phyloP scores from a whole-genome alignment of 768 basidiomycete genomes.

The Hemileccinum impolitum region DNA sequence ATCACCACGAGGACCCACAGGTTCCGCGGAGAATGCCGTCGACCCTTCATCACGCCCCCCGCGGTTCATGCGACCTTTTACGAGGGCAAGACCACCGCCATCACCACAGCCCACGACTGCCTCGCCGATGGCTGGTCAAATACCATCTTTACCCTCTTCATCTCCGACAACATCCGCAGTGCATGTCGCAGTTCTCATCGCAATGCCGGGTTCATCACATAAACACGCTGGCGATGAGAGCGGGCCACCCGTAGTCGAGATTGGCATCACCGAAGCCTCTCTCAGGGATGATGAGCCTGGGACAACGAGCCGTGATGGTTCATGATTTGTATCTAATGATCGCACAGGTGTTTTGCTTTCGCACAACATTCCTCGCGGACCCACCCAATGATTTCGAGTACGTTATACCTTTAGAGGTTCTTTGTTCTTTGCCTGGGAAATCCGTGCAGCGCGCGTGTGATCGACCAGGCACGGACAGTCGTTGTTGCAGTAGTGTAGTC shows the following conservation, averaged over 20 bases:
- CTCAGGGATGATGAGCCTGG: slow-evolving; percentile 4
- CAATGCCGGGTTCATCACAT: slow-evolving; percentile 35
- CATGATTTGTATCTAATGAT: slow-evolving; percentile 9
- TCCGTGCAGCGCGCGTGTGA: neutral
- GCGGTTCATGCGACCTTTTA: slow-evolving; percentile 19
- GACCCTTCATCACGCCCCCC: slow-evolving; percentile 8
- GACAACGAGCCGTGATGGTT: slow-evolving; percentile 1
- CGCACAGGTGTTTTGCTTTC: neutral
- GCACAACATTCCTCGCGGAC: slow-evolving; percentile 5
- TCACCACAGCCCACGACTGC: slow-evolving; percentile 8
- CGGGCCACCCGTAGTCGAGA: slow-evolving; percentile 32
- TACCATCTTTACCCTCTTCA: slow-evolving; percentile 1
- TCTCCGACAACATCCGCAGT: slow-evolving; percentile 24
- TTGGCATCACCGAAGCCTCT: slow-evolving; percentile 27
- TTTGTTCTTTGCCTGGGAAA: neutral
- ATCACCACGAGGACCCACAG: neutral
- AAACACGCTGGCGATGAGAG: slow-evolving; percentile 16
- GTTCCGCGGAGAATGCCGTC: neutral
- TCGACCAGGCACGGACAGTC: neutral
- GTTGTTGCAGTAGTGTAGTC: neutral
- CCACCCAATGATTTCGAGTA: slow-evolving; percentile 1
- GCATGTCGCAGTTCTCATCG: slow-evolving; percentile 41
- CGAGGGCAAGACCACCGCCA: slow-evolving; percentile 11
- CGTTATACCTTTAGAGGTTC: slow-evolving; percentile 4
- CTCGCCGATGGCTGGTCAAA: slow-evolving; percentile 1